Evolutionary conservation across 2,329 filamentous ascomycete genomes (phyloP).

Genomic region (Trichoderma sp.): DNA sequence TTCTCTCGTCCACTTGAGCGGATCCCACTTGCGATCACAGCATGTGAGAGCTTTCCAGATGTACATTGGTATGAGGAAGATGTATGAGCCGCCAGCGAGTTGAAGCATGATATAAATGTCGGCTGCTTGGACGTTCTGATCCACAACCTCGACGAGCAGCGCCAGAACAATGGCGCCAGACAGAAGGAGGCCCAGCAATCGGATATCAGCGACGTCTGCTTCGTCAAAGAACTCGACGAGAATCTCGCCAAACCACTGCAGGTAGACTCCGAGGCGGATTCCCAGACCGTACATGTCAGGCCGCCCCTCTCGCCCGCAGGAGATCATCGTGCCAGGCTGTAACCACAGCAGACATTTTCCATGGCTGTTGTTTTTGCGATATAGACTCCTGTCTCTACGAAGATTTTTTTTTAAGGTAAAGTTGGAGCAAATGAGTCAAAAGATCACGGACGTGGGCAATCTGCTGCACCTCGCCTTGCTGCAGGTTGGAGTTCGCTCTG

Average conservation of each 20-base stretch:
- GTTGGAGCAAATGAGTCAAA: neutral
- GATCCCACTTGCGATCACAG: constrained; percentile 32
- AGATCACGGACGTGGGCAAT: constrained; percentile 18
- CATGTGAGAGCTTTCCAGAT: constrained; percentile 33
- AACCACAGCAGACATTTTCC: neutral
- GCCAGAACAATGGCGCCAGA: constrained; percentile 29
- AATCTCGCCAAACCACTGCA: constrained; percentile 36
- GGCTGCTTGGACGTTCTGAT: constrained; percentile 22
- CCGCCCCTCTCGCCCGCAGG: constrained; percentile 28
- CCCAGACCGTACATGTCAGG: constrained; percentile 37
- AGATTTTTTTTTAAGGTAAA: neutral
- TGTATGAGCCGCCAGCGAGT: constrained; percentile 32
- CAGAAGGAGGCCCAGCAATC: constrained; percentile 33
- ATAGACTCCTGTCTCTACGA: neutral
- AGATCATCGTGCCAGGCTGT: constrained; percentile 20
- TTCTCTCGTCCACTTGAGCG: constrained; percentile 30
- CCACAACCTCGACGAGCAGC: constrained; percentile 29
- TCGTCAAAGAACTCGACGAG: constrained; percentile 33
- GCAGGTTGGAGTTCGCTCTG: neutral
- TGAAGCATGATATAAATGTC: constrained; percentile 16
- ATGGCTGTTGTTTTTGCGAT: neutral
- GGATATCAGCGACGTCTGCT: constrained; percentile 29
- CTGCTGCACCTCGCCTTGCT: constrained; percentile 14
- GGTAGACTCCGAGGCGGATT: constrained; percentile 35
- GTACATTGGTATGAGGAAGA: constrained; percentile 35